Conservation (phyloP, 441 rosid genomes). For the Euphorbia celastroides region DNA sequence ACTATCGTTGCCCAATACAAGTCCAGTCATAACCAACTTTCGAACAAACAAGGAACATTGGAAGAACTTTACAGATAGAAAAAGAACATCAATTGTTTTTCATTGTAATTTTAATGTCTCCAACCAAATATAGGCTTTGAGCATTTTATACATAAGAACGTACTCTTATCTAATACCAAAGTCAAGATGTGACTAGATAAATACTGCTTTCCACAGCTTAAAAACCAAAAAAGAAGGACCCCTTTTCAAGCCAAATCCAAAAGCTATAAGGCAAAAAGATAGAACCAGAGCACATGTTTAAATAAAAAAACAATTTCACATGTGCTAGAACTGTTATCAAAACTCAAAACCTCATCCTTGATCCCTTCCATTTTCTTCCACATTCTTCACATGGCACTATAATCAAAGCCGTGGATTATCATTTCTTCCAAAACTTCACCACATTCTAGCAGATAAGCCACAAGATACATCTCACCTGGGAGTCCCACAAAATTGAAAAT, state of each 20-base stretch:
- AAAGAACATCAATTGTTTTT: neutral
- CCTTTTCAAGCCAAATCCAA: too few relatives aligned
- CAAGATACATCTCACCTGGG: slow-evolving; percentile 5
- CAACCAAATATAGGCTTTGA: neutral
- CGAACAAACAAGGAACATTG: too few relatives aligned
- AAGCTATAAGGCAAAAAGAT: neutral
- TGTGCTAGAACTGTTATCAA: neutral
- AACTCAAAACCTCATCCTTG: neutral
- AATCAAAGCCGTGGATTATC: slow-evolving; percentile 1
- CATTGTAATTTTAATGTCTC: neutral
- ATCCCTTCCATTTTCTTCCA: neutral
- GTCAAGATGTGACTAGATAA: neutral
- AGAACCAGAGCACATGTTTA: neutral
- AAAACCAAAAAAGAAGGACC: neutral
- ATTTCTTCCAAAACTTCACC: neutral
- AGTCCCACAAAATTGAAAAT: slow-evolving; percentile 11
- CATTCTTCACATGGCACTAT: neutral
- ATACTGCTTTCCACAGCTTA: neutral
- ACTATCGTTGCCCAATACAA: too few relatives aligned
- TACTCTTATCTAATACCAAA: neutral
- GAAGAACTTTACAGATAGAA: neutral
- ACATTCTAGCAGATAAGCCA: slow-evolving; percentile 4
- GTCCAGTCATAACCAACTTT: too few relatives aligned
- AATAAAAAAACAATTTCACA: neutral
- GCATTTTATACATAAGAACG: neutral